Base-by-base conservation (phyloP, 257 asterid genomes). In the Ocimum tenuiflorum region DNA sequence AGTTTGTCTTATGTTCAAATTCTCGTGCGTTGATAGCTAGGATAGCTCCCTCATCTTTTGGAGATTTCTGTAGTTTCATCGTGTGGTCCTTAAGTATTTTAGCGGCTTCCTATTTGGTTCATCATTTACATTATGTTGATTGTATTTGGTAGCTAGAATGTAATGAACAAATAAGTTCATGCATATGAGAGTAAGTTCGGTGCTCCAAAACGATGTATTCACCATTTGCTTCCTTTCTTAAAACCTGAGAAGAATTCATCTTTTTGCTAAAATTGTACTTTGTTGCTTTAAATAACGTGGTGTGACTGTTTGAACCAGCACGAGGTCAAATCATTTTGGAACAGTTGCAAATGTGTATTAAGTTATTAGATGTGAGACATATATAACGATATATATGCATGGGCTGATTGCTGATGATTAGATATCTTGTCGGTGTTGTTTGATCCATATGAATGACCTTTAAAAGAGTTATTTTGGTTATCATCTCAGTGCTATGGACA, bases 401-500 rank as follows among this genome's bases (percentile, higher is more conserved):
- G 31, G 2, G 4, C 31, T 27, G 31, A 2, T 27, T 27, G 31
- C 31, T 1, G 4, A 27, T 27, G 31, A 27, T 27, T 4, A 27
- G 31, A 27, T 27, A 27, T 27, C 4, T n/a, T n/a, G n/a, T 27
- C 31, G 2, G 31, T 27, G 31, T 39, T 9, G 33, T 54, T 45
- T 67, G 39, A 29, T 63, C 63, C 36, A 23, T 48, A 12, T 4
- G 33, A 48, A 65, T 7, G 48, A 48, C 20, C 14, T 49, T 27
- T 20, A 46, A 2, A n/a, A 33, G 47, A 49, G 53, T 22, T 10
- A 20, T 59, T 65, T 17, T 33, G 2, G 35, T 14, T 23, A 3
- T 57, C 27, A 13, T 74, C 59, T 72, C 86, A 85, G 94, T 47
- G 68, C 45, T 60, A 87, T 89, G 96, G 89, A 71, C 73, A 69